Evolutionary conservation across 2,329 filamentous ascomycete genomes (phyloP).

Genomic region (Trichoderma atrobrunneum): DNA sequence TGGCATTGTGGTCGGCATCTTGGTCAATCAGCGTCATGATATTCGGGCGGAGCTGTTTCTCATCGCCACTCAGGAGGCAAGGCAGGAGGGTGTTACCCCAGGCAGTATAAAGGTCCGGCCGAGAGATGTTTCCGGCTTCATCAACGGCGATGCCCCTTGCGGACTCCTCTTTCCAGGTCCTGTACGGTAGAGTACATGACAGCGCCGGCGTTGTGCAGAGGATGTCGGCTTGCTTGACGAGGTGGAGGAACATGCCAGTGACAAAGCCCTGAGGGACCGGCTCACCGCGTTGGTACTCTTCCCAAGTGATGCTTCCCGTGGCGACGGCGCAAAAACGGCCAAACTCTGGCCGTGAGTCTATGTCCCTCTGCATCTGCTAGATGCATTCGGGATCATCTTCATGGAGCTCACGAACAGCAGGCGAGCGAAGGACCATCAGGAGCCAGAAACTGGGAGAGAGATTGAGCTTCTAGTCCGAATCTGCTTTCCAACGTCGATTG

Average conservation of each 20-base stretch:
- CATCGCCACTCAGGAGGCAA: neutral
- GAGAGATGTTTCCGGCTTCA: neutral
- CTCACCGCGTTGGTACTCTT: neutral
- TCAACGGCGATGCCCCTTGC: neutral
- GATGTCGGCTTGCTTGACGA: neutral
- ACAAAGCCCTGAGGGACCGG: rapidly evolving
- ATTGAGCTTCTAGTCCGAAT: neutral
- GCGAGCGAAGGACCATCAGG: neutral
- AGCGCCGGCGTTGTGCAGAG: neutral
- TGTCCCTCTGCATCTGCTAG: neutral
- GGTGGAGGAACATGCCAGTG: too few species aligned
- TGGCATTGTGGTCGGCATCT: too few species aligned
- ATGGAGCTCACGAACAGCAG: neutral
- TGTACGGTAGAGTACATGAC: rapidly evolving
- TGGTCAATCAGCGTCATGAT: neutral
- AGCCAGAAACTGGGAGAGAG: neutral
- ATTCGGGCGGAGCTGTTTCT: neutral
- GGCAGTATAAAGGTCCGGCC: neutral
- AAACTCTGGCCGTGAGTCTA: neutral
- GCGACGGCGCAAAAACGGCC: neutral
- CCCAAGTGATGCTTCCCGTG: neutral
- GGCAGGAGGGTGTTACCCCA: neutral
- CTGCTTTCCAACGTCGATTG: neutral
- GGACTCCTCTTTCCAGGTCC: rapidly evolving
- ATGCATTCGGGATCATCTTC: neutral